Conservation (phyloP, 148 eudicot genomes). For the Vaccinium darrowii region DNA sequence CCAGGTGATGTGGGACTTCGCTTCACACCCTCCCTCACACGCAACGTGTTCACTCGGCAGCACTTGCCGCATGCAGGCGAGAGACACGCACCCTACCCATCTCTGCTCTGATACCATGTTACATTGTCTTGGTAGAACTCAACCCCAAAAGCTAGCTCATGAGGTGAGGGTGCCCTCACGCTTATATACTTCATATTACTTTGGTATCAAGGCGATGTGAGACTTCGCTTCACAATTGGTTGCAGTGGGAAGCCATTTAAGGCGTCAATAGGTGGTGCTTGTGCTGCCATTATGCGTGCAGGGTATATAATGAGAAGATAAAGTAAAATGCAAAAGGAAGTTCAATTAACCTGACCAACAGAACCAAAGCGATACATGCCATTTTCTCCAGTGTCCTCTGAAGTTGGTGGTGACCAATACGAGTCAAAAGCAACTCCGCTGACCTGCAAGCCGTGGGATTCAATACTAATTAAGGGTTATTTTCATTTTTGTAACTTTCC, state of each 20-base stretch:
- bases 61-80: too few relatives aligned
- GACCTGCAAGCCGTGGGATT: conserved; percentile 44
- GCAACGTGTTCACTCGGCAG: too few relatives aligned
- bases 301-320: not conserved
- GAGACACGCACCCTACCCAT: too few relatives aligned
- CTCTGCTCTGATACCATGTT: too few relatives aligned
- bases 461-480: not conserved
- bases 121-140: too few relatives aligned
- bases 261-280: not conserved
- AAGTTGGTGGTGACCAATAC: conserved; percentile 60
- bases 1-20: too few relatives aligned
- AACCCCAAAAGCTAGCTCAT: too few relatives aligned
- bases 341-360: conserved; percentile 56
- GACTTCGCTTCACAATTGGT: too few relatives aligned
- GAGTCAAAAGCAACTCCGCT: conserved; percentile 77
- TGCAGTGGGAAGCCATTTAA: not conserved
- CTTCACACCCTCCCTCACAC: too few relatives aligned
- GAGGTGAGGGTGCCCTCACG: too few relatives aligned
- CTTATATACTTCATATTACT: too few relatives aligned
- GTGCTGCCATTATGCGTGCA: not conserved
- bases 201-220: too few relatives aligned
- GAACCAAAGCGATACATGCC: conserved; percentile 68
- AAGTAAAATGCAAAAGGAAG: not conserved
- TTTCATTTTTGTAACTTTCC: not conserved
- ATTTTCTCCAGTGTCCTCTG: conserved; percentile 54